Evolutionary conservation across 2,329 filamentous ascomycete species (phyloP), one percentile per base, ranked within the genome.

Genomic region (Gnomoniopsis sp.): DNA sequence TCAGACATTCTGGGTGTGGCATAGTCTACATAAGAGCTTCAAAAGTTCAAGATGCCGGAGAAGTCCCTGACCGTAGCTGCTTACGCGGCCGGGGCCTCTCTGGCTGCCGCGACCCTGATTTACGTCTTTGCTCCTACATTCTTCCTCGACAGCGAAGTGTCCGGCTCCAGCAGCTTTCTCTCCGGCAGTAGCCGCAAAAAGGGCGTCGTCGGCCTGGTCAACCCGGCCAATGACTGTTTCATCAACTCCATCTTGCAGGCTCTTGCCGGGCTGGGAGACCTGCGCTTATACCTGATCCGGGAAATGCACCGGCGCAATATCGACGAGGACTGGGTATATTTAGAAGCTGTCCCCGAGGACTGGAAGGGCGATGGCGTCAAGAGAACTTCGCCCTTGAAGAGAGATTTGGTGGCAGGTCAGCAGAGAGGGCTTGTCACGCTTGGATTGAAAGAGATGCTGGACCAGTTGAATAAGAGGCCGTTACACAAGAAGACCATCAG

Each of bases 51-150:
- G 50, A 93, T 95, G 90, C 90, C 89, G 68, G 90, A 95, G 71
- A 92, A 89, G 78, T 87, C 87, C 57, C 82, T 91, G 60, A 92
- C 88, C 8, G 88, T 95, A 67, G 91, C 91, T 67, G 91, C 91
- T 48, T 99, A 99, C 76, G 95, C 95, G 69, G 95, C 93, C 60
- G 93, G 93, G 67, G 95, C 93, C 61, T 96, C 93, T 56, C 88
- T 99, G 63, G 95, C 95, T 57, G 95, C 95, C 62, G 90, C 96
- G 63, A 93, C 95, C 34, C 85, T 98, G 59, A 90, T 98, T 72
- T 99, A 98, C 75, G 93, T 98, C 67, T 98, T 99, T 75, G 92
- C 89, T 10, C 95, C 95, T n/a, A 98, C 93, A 54, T 98, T 93
- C 74, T 90, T 96, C 68, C 88, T 98, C 72, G 93, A 99, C 75